Evolutionary conservation across 352 stramenopile genomes (phyloP).

Genomic region (Globisporangium irregulare): DNA sequence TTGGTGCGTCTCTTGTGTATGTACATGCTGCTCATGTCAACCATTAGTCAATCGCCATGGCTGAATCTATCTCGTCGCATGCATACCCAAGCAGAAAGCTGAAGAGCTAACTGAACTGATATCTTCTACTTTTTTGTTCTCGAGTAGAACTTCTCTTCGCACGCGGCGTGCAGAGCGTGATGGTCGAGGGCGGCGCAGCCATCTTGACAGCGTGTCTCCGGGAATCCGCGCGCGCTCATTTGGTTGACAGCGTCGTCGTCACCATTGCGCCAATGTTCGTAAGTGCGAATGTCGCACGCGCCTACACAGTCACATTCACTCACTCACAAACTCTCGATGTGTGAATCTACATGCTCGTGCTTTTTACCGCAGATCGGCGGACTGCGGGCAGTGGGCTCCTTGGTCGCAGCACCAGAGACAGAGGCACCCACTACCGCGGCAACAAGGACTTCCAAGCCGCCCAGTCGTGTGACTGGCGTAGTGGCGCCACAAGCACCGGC

Average conservation of each 20-base stretch:
- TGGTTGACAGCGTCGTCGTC: conserved; percentile 70
- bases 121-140: background rate
- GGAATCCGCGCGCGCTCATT: conserved; percentile 28
- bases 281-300: conserved; percentile 20
- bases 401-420: conserved; percentile 17
- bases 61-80: background rate
- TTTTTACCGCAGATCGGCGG: conserved; percentile 51
- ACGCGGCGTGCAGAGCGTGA: conserved; percentile 58
- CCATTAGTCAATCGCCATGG: background rate
- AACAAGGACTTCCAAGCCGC: background rate
- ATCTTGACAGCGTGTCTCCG: conserved; percentile 75
- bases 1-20: conserved; percentile 33
- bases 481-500: background rate
- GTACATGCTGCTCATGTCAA: background rate
- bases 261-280: conserved; percentile 84
- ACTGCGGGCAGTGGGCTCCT: conserved; percentile 37
- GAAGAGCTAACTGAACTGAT: background rate
- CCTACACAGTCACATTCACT: background rate
- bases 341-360: conserved; percentile 1
- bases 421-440: conserved; percentile 6
- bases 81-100: background rate
- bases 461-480: background rate
- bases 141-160: conserved; percentile 28
- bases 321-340: background rate
- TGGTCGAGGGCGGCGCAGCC: conserved; percentile 79